Conservation (phyloP, 2,329 filamentous ascomycete species). For the Nannizzia gypsea region DNA sequence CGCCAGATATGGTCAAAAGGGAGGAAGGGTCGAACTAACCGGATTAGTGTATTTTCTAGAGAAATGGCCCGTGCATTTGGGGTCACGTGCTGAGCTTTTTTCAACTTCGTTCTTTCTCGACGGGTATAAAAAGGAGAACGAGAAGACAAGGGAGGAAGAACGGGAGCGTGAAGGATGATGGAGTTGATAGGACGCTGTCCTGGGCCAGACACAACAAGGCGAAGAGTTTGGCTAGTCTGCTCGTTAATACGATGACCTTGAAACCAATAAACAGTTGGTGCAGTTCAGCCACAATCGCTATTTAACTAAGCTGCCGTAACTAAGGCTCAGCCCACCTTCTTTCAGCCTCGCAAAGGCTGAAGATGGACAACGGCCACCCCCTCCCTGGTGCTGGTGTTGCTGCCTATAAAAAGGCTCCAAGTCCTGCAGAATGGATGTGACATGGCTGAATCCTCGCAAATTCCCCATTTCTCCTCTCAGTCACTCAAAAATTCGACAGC, state of each 20-base stretch:
- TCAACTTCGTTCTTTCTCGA: background rate
- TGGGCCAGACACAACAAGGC: background rate
- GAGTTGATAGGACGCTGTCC: background rate
- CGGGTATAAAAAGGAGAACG: background rate
- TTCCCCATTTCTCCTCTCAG: background rate
- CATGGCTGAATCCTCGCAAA: no score
- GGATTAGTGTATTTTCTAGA: background rate
- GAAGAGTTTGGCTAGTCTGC: background rate
- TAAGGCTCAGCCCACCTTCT: background rate
- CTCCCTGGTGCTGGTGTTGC: background rate
- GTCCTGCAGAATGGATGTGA: background rate
- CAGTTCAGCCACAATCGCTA: background rate
- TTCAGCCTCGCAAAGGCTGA: background rate
- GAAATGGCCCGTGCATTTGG: background rate
- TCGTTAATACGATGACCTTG: background rate
- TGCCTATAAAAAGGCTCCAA: background rate
- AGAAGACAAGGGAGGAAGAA: background rate
- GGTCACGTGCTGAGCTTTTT: background rate
- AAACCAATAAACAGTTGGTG: background rate
- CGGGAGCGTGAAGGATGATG: background rate
- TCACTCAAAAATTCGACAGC: background rate
- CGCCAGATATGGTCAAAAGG: background rate
- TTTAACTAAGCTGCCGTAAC: no score
- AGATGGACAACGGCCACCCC: background rate
- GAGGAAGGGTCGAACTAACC: background rate